A percentile compares a stretch with the other conserved stretches of the same genome.
Conservation (phyloP, 345 rosid species). For the Hypericum androsaemum region DNA sequence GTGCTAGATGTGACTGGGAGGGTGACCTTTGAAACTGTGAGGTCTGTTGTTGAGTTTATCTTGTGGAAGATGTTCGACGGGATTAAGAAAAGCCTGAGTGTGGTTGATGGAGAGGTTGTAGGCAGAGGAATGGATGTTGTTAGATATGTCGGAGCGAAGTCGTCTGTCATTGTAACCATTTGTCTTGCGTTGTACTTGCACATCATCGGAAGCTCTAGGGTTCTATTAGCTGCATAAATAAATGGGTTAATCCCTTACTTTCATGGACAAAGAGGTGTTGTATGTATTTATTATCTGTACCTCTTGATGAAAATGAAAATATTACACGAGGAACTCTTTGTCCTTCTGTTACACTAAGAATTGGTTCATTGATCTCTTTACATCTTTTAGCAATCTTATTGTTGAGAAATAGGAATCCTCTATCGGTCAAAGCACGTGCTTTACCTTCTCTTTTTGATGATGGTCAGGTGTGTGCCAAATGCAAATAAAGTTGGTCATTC, state of each 20-base stretch:
- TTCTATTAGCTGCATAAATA: slow-evolving; percentile 39
- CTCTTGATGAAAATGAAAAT: slow-evolving; percentile 10
- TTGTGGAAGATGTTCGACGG: slow-evolving; percentile 55
- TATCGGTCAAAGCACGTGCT: too few species aligned
- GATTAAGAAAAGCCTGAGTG: slow-evolving; percentile 35
- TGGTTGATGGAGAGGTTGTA: slow-evolving; percentile 45
- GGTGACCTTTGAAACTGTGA: slow-evolving; percentile 65
- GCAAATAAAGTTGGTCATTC: too few species aligned
- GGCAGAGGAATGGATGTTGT: slow-evolving; percentile 62
- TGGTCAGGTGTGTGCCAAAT: too few species aligned
- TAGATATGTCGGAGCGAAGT: slow-evolving; percentile 56
- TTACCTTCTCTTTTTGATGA: too few species aligned
- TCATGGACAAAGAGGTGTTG: slow-evolving; percentile 9
- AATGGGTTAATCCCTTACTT: background rate
- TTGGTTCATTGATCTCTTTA: background rate
- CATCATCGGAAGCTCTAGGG: slow-evolving; percentile 32
- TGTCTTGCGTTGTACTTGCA: slow-evolving; percentile 77
- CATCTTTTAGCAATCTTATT: too few species aligned
- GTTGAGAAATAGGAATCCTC: too few species aligned
- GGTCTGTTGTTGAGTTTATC: slow-evolving; percentile 49
- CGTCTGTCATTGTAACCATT: slow-evolving; percentile 59
- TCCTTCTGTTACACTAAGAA: too few species aligned
- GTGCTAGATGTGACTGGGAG: slow-evolving; percentile 88
- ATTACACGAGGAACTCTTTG: too few species aligned
- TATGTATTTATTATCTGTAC: slow-evolving; percentile 4